Evolutionary conservation across 2,329 filamentous ascomycete genomes (phyloP).

Genomic region (Beauveria brongniartii): DNA sequence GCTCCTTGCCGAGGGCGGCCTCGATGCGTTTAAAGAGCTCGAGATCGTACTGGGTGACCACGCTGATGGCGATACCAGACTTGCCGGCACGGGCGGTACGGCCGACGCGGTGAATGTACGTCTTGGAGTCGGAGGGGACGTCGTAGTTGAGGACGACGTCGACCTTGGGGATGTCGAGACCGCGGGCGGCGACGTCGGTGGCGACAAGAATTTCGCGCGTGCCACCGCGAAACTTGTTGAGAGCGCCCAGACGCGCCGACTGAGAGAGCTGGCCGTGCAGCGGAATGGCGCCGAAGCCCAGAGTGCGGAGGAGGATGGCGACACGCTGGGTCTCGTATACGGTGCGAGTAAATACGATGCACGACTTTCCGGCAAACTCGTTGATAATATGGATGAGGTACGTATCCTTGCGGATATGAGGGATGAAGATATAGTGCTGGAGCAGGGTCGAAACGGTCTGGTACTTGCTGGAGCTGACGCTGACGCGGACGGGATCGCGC

Average conservation of each 20-base stretch:
- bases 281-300: conserved; percentile 86
- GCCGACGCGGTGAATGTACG: conserved; percentile 83
- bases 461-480: conserved; percentile 74
- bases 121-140: conserved; percentile 76
- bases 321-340: conserved; percentile 85
- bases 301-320: conserved; percentile 69
- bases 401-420: conserved; percentile 79
- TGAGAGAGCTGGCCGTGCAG: conserved; percentile 90
- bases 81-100: conserved; percentile 83
- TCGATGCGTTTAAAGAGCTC: conserved; percentile 78
- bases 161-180: conserved; percentile 87
- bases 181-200: conserved; percentile 88
- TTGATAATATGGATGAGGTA: conserved; percentile 83
- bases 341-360: conserved; percentile 86
- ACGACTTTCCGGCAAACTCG: conserved; percentile 76
- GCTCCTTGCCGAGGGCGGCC: conserved; percentile 68
- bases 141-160: conserved; percentile 84
- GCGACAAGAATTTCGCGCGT: conserved; percentile 82
- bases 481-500: conserved; percentile 74
- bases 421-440: conserved; percentile 80
- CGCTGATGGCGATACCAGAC: conserved; percentile 68
- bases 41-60: conserved; percentile 83
- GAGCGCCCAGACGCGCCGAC: conserved; percentile 72
- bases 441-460: conserved; percentile 85
- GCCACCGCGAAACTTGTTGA: conserved; percentile 81